Percentiles rank a stretch among this genome's conserved stretches.
These are phyloP conservation scores for Thielaviopsis euricoi DNA, from an alignment of 2,329 filamentous ascomycete genomes.

Conservation along the genomic window DNA sequence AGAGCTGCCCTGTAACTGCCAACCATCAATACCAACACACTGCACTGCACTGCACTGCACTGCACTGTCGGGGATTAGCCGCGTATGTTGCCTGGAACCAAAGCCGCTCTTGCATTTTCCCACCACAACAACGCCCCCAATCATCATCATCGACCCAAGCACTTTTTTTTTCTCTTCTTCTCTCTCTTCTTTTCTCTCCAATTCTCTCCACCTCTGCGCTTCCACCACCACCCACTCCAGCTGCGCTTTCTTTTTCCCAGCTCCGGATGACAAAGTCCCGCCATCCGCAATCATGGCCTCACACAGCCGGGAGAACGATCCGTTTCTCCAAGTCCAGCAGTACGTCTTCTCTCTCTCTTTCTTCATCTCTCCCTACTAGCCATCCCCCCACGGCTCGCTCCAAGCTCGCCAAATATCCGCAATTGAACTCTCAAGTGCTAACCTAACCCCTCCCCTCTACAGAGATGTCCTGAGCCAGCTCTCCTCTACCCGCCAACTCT, in stretches of 20 bases:
- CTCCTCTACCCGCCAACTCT: slow-evolving; percentile 64
- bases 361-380: background rate
- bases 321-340: slow-evolving; percentile 58
- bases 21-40: no score
- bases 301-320: slow-evolving; percentile 50
- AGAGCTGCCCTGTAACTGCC: no score
- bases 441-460: slow-evolving; percentile 12
- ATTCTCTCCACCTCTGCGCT: background rate
- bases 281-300: slow-evolving; percentile 40
- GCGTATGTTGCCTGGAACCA: background rate
- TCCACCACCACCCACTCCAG: background rate
- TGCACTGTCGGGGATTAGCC: background rate
- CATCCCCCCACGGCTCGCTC: no score
- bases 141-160: background rate
- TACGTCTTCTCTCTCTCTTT: slow-evolving; percentile 21
- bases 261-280: slow-evolving; percentile 4
- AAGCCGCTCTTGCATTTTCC: background rate
- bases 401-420: no score
- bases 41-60: no score
- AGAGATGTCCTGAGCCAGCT: slow-evolving; percentile 84
- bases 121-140: background rate
- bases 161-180: background rate
- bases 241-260: background rate
- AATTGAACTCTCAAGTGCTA: slow-evolving; percentile 5
- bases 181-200: background rate